A percentile compares a stretch with the other conserved stretches of the same genome.
phyloP scores from a whole-genome alignment of 2,329 filamentous ascomycete genomes.

The Verticillium klebahnii region DNA sequence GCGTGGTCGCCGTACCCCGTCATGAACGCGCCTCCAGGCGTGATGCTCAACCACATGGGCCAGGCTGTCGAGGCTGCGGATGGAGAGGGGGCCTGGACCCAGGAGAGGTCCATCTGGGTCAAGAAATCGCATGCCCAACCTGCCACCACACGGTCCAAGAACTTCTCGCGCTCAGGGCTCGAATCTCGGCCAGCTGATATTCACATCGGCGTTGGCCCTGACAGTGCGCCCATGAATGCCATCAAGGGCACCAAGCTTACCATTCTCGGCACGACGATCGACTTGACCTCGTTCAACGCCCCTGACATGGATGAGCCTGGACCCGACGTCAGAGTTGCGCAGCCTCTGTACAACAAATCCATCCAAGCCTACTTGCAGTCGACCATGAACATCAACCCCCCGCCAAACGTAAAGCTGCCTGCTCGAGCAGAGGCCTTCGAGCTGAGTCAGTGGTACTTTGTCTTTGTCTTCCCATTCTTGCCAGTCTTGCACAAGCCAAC shows the following conservation, averaged over 20 bases:
- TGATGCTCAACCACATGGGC: constrained; percentile 19
- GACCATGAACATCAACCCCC: constrained; percentile 54
- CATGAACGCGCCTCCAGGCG: constrained; percentile 16
- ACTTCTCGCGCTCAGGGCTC: constrained; percentile 26
- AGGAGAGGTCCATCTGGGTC: constrained; percentile 27
- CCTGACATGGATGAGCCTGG: constrained; percentile 60
- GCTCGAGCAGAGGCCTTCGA: constrained; percentile 59
- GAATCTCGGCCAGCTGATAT: constrained; percentile 50
- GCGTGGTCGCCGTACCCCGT: constrained; percentile 14
- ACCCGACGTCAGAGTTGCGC: constrained; percentile 31
- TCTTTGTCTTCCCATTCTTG: constrained; percentile 65
- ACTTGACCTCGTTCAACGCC: constrained; percentile 68
- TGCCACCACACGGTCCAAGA: constrained; percentile 12
- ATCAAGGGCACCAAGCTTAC: constrained; percentile 74
- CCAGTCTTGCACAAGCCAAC: constrained; percentile 75
- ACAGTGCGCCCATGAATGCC: constrained; percentile 63
- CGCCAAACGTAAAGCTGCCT: constrained; percentile 56
- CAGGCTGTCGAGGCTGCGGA: constrained; percentile 15
- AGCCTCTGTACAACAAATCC: constrained; percentile 64
- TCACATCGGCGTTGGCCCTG: constrained; percentile 61
- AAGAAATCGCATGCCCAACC: constrained; percentile 20
- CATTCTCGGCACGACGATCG: constrained; percentile 74
- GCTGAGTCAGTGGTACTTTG: constrained; percentile 72
- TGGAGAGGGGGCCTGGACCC: constrained; percentile 24
- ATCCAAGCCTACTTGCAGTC: constrained; percentile 66